phyloP scores from a whole-genome alignment of 73 alveolate species.

The Stentor coeruleus region DNA sequence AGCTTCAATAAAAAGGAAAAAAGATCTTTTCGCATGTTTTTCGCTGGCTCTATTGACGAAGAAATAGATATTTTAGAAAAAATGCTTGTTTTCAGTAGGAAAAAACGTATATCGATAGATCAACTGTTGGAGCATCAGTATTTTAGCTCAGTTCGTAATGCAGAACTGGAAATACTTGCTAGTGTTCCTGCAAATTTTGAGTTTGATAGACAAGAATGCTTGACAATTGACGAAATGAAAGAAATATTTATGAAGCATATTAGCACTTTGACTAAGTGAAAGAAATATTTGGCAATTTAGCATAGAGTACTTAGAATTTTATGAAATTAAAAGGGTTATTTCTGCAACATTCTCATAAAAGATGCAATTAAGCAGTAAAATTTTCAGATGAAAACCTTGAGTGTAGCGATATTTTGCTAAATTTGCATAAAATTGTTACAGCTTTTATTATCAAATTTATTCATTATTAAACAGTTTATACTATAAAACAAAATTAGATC shows the following conservation, averaged over 20 bases:
- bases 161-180: conserved; percentile 43
- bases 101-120: conserved; percentile 71
- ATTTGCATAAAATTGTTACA: no score
- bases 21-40: conserved; percentile 53
- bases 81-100: conserved; percentile 67
- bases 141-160: conserved; percentile 38
- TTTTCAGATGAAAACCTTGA: no score
- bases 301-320: no score
- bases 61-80: conserved; percentile 62
- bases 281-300: no score
- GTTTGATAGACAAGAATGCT: conserved; percentile 40
- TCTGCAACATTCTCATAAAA: no score
- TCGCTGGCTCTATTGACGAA: conserved; percentile 72
- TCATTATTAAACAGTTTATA: no score
- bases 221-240: not conserved
- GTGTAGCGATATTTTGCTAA: no score
- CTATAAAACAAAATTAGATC: no score
- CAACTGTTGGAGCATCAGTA: conserved; percentile 77
- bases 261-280: no score
- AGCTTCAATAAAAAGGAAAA: conserved; percentile 57
- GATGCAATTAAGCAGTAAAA: no score
- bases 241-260: not conserved
- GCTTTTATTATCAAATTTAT: no score
- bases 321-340: no score
- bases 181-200: conserved; percentile 37